A percentile compares a stretch with the other conserved stretches of the same genome.
phyloP scores from a whole-genome alignment of 2,329 filamentous ascomycete genomes.

The Calonectria pseudoturangicola region DNA sequence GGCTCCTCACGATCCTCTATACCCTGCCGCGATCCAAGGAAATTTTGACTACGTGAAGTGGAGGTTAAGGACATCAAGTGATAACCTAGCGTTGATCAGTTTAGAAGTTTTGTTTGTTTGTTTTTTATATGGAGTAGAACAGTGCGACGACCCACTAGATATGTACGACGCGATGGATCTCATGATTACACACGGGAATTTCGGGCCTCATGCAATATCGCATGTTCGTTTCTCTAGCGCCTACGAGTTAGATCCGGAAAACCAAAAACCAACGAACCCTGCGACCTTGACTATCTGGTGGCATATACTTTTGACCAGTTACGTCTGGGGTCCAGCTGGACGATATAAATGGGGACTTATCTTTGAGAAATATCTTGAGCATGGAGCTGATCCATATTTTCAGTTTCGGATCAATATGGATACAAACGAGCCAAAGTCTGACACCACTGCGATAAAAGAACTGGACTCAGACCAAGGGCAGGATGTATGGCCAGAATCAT shows the following conservation, averaged over 20 bases:
- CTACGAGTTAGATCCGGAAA: background rate
- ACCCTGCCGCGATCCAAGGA: background rate
- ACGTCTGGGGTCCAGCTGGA: too few species aligned
- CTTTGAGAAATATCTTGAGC: slow-evolving; percentile 6
- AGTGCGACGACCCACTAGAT: background rate
- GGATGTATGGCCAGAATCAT: too few species aligned
- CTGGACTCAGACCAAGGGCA: background rate
- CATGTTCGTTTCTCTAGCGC: too few species aligned
- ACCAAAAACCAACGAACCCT: background rate
- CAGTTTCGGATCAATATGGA: background rate
- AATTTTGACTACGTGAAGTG: background rate
- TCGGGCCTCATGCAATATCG: background rate
- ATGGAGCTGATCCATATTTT: slow-evolving; percentile 1
- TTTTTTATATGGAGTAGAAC: background rate
- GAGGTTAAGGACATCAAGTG: background rate
- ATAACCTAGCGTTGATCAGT: background rate
- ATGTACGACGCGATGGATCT: background rate
- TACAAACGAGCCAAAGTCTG: background rate
- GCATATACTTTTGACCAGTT: background rate
- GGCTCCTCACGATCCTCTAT: background rate
- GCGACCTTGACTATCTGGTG: background rate
- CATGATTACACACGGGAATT: background rate
- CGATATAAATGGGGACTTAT: background rate
- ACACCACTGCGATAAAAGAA: background rate
- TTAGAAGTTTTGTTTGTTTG: background rate